These are phyloP conservation scores for Wickerhamomyces hampshirensis DNA, from an alignment of 805 yeast genomes.

Conservation along the genomic window DNA sequence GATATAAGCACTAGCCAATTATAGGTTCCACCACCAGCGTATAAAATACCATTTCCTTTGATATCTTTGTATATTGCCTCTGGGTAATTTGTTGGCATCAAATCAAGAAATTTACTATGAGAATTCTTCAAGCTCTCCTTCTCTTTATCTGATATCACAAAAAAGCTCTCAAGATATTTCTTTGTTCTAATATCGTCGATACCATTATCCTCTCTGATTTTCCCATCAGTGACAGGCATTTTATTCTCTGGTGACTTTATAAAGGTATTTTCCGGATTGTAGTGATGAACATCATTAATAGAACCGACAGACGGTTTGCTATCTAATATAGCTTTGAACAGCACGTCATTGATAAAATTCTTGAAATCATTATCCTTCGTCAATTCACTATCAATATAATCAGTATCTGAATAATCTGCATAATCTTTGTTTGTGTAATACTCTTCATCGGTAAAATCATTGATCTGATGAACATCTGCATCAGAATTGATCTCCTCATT, in stretches of 20 bases:
- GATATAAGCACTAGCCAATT: slow-evolving; percentile 59
- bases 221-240: slow-evolving; percentile 23
- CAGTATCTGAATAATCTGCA: slow-evolving; percentile 7
- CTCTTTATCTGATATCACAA: slow-evolving; percentile 15
- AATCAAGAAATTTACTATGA: slow-evolving; percentile 21
- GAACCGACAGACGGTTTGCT: slow-evolving; percentile 14
- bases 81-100: slow-evolving; percentile 38
- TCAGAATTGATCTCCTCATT: slow-evolving; percentile 2
- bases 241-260: slow-evolving; percentile 13
- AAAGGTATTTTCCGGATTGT: slow-evolving; percentile 15
- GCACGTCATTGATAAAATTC: slow-evolving; percentile 14
- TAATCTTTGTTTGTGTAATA: slow-evolving; percentile 16
- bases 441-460: slow-evolving; percentile 16
- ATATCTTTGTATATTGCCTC: slow-evolving; percentile 27
- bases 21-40: slow-evolving; percentile 72
- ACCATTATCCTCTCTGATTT: slow-evolving; percentile 20
- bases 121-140: slow-evolving; percentile 13
- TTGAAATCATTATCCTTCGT: slow-evolving; percentile 10
- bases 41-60: slow-evolving; percentile 58
- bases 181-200: slow-evolving; percentile 23
- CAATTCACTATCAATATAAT: slow-evolving; percentile 11
- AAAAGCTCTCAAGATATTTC: slow-evolving; percentile 16
- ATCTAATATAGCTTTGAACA: slow-evolving; percentile 11
- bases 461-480: slow-evolving; percentile 10
- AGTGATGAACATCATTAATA: slow-evolving; percentile 22